Base-by-base conservation (phyloP, 352 stramenopile genomes). In the Globisporangium nunn region DNA sequence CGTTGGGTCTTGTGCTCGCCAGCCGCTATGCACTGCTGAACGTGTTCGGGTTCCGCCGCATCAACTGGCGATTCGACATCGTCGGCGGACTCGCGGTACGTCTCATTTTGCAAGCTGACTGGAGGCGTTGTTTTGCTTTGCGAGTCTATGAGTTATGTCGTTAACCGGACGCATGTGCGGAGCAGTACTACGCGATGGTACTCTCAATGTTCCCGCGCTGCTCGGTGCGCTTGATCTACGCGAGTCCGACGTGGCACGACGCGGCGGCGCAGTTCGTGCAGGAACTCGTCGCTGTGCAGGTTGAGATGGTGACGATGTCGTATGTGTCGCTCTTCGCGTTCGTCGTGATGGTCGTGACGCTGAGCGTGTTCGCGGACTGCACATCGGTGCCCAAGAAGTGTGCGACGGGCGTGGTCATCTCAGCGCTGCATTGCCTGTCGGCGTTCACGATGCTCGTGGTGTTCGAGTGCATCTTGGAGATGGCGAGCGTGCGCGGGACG, bases 51-150 rank as follows among this genome's bases (percentile, higher is more conserved):
- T 97, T 97, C 70, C 88, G 90, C 2, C 91, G 88, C 50, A 88
- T 95, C 55, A 97, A 97, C 62, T 98, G 92, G 92, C 75, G 88
- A 28, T 95, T 97, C 48, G 92, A 98, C 74, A 80, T 97, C 49
- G 75, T 97, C 23, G 91, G 90, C 31, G 86, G 86, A 52, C 63
- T 96, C 54, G 79, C 74, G 63, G 85, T 93, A 75, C 40, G 77
- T 72, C 10, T 43, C 37, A 8, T 37, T 23, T 23, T 37, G 33
- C 33, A 37, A 37, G 33, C 33, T n/a, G 15, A 46, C 4, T 17
- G 15, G 15, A 23, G 15, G 4, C 12, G 23, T 23, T 23, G 23
- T 23, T 23, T 6, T 46, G 14, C 12, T 18, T 8, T 7, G 5
- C 15, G 60, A 23, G 23, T 23, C 23, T 23, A 23, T 23, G 23